Percentiles rank a stretch among this genome's conserved stretches.
These are phyloP conservation scores for Penicillium griseofulvum DNA, from an alignment of 2,329 filamentous ascomycete species.

Conservation along the genomic window DNA sequence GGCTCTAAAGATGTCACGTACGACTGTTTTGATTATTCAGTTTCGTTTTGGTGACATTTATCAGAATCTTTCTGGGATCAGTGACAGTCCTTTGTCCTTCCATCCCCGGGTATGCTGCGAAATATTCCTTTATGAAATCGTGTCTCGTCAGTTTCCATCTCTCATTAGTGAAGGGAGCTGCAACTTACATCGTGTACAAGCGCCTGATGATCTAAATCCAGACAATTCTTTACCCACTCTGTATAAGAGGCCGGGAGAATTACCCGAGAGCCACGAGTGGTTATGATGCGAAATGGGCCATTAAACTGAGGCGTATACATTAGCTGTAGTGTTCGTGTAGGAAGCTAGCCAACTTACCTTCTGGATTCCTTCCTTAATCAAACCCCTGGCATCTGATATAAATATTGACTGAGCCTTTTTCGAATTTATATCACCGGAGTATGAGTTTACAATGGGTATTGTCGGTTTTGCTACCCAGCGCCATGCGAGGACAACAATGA, in stretches of 20 bases:
- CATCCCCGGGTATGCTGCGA: background rate
- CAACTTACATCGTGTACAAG: background rate
- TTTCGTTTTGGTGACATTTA: background rate
- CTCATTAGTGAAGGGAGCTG: background rate
- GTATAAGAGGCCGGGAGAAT: background rate
- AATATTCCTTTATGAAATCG: background rate
- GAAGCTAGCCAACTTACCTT: background rate
- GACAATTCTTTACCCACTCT: background rate
- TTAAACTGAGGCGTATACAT: background rate
- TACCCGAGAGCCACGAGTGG: background rate
- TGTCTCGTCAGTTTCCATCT: background rate
- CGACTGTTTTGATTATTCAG: background rate
- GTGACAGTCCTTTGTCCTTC: background rate
- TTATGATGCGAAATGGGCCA: slow-evolving; percentile 1
- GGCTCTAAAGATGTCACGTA: background rate
- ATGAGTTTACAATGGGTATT: background rate
- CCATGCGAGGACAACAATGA: background rate
- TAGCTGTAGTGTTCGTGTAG: background rate
- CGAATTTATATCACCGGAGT: background rate
- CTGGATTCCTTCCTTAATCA: background rate
- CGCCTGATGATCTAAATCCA: background rate
- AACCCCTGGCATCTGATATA: background rate
- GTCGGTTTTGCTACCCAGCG: background rate
- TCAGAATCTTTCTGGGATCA: background rate
- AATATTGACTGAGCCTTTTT: background rate